These are phyloP conservation scores for Cucumis melo DNA, from an alignment of 306 rosid genomes.

Conservation along the genomic window DNA sequence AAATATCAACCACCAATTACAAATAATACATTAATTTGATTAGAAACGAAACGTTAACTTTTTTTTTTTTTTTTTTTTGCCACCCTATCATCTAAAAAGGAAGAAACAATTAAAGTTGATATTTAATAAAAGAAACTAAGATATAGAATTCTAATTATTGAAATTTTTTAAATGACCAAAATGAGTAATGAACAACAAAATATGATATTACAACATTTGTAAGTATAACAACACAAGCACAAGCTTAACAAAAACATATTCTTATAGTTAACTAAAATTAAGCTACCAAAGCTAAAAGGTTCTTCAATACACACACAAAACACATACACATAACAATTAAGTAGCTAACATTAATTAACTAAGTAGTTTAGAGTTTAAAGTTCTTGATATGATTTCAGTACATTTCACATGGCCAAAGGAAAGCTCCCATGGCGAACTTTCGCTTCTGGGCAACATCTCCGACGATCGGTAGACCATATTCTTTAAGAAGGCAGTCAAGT, in stretches of 20 bases:
- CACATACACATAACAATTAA: not conserved
- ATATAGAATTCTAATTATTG: too few species aligned
- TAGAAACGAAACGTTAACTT: too few species aligned
- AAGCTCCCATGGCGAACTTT: constrained; percentile 68
- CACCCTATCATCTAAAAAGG: too few species aligned
- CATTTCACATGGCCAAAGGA: constrained; percentile 44
- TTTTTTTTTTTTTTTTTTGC: too few species aligned
- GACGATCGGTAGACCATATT: constrained; percentile 47
- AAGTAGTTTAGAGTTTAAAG: not conserved
- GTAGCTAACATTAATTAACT: not conserved
- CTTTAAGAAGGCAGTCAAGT: constrained; percentile 48
- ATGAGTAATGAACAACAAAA: not conserved
- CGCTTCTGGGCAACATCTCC: constrained; percentile 67
- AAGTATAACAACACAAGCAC: not conserved
- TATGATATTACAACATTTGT: not conserved
- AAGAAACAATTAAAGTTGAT: too few species aligned
- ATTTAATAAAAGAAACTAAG: too few species aligned
- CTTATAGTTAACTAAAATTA: not conserved
- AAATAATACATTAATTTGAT: too few species aligned
- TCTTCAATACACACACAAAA: not conserved
- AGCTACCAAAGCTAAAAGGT: not conserved
- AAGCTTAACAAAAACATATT: not conserved
- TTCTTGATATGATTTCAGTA: not conserved
- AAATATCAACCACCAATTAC: not conserved
- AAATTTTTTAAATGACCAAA: too few species aligned